Base-by-base conservation (phyloP, 78 protist species). In the Chrysochromulina parva region DNA sequence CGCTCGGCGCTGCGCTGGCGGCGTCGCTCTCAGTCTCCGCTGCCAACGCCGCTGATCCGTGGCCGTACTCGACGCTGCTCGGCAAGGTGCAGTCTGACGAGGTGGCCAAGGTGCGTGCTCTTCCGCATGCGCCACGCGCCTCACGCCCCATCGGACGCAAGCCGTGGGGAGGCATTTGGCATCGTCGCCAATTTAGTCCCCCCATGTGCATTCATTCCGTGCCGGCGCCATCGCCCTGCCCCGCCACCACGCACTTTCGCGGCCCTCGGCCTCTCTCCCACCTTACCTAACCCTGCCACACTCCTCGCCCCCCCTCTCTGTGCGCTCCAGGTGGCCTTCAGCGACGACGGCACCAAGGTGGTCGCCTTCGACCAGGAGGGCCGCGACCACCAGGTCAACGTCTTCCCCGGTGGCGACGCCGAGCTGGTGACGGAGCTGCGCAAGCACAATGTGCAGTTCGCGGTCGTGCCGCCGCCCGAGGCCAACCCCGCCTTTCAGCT, bases 41-140 rank as follows among this genome's bases (percentile, higher is more conserved):
- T 58, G 62, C 62, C 11, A 6, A 13, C 6, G 82, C 82, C 7
- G 82, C 82, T 7, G 82, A 74, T 4, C 82, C 82, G 82, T 74
- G 82, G 82, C 57, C 82, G 58, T 74, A 74, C 82, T 74, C 82
- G 11, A 74, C 82, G 57, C 82, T 74, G 28, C 53, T 74, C 57
- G 55, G 20, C 82, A 4, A 19, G 3, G 55, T 74, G 26, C 5
- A 74, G 3, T 53, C 82, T 1, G 82, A 74, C 24, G 82, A 74
- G 57, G 82, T 74, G 2, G 53, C 82, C 82, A 74, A 74, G 82
- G 82, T 58, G 6, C 62, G 22, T 58, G 22, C 6, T 58, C 62
- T 11, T 58, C 6, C 62, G 62, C 62, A 11, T 58, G 62, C 22
- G 62, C 22, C 62, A 58, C 11, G 62, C 62, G 62, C 62, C n/a